These are phyloP conservation scores for Gastrolobium bilobum DNA, from an alignment of 306 rosid genomes.

Conservation along the genomic window DNA sequence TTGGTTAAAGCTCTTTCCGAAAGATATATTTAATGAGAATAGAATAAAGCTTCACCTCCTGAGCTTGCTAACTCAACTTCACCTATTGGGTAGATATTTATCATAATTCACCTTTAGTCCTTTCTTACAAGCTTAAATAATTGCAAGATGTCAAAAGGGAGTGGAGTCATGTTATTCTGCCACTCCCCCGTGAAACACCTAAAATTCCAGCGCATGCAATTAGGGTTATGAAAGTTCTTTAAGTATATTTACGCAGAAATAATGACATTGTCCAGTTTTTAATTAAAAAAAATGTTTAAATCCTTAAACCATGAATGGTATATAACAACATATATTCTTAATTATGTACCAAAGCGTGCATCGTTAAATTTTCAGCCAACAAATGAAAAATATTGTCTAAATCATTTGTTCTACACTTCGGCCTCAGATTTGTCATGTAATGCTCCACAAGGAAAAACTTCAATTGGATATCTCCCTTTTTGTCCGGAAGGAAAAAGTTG, in stretches of 20 bases:
- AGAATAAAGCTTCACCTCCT: too few relatives aligned
- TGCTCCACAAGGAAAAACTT: neutral
- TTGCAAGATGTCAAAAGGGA: neutral
- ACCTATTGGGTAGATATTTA: too few relatives aligned
- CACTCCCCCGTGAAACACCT: neutral
- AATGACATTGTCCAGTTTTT: neutral
- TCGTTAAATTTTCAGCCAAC: neutral
- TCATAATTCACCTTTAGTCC: slow-evolving; percentile 4
- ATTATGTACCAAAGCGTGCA: too few relatives aligned
- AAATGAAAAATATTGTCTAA: neutral
- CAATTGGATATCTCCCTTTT: neutral
- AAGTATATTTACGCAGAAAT: neutral
- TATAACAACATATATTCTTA: neutral
- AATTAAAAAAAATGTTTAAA: too few relatives aligned
- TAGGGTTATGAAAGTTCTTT: neutral
- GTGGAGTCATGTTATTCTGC: neutral
- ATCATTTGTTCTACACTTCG: neutral
- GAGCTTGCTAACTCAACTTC: too few relatives aligned
- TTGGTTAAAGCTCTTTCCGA: too few relatives aligned
- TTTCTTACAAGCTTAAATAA: neutral
- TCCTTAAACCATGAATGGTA: neutral
- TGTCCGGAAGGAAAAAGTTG: too few relatives aligned
- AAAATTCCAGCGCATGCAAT: neutral
- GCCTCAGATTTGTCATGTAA: neutral
- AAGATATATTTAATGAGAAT: too few relatives aligned